A percentile compares a stretch with the other conserved stretches of the same genome.
Evolutionary conservation across 2,329 filamentous ascomycete genomes (phyloP).

Genomic region (Aspergillus phoenicis): DNA sequence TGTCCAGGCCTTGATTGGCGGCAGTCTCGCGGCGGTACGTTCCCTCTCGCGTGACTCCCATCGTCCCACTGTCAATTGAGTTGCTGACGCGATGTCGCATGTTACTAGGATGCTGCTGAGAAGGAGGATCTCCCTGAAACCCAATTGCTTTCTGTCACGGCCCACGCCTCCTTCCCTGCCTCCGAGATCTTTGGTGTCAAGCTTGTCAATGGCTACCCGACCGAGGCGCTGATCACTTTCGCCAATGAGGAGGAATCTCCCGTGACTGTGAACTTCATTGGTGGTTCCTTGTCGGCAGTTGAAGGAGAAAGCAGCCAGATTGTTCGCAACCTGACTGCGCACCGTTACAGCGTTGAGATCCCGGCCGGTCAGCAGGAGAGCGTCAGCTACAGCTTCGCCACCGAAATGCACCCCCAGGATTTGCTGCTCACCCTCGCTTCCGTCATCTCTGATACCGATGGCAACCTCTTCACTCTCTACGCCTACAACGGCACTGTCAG

Average conservation of each 20-base stretch:
- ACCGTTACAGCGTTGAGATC: conserved; percentile 72
- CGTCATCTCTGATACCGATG: conserved; percentile 68
- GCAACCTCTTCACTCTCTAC: conserved; percentile 72
- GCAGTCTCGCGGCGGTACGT: conserved; percentile 65
- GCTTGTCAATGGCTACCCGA: conserved; percentile 88
- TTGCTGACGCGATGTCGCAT: conserved; percentile 18
- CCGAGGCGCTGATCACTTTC: conserved; percentile 78
- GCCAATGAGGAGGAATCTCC: conserved; percentile 79
- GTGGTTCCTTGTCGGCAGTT: conserved; percentile 70
- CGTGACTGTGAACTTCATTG: conserved; percentile 74
- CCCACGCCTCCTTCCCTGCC: conserved; percentile 62
- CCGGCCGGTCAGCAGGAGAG: conserved; percentile 74
- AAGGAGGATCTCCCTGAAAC: conserved; percentile 66
- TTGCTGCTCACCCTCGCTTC: conserved; percentile 76
- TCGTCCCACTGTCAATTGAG: conserved; percentile 25
- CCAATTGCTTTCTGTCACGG: conserved; percentile 59
- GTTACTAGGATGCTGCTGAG: conserved; percentile 61
- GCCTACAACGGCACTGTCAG: conserved; percentile 81
- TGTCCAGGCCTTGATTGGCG: conserved; percentile 66
- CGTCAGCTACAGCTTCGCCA: conserved; percentile 80
- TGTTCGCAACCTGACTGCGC: conserved; percentile 80
- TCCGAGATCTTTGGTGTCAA: conserved; percentile 90
- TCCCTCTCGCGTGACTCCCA: background rate
- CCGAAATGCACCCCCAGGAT: conserved; percentile 92
- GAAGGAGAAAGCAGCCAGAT: conserved; percentile 60